Conservation (phyloP, 305 asterid genomes). For the Fraxinus ornus region DNA sequence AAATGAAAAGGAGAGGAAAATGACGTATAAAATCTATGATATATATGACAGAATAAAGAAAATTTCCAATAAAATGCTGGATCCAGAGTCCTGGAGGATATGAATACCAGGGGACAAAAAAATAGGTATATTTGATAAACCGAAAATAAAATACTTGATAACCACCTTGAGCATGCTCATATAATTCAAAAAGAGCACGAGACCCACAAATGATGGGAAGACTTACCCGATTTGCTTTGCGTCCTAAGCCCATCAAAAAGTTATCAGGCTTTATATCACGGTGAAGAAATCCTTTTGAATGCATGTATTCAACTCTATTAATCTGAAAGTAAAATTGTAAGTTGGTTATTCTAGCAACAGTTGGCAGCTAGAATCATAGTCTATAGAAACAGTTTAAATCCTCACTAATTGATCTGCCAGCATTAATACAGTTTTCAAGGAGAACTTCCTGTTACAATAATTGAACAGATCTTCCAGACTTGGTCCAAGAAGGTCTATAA, state of each 20-base stretch:
- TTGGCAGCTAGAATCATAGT: background rate
- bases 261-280: constrained; percentile 65
- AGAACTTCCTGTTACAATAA: constrained; percentile 52
- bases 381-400: background rate
- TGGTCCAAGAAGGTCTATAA: constrained; percentile 62
- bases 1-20: background rate
- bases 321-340: constrained; percentile 31
- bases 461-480: constrained; percentile 64
- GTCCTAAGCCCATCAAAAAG: constrained; percentile 58
- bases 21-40: background rate
- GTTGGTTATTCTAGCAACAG: background rate
- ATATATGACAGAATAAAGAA: background rate
- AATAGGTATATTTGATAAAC: background rate
- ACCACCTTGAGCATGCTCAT: background rate
- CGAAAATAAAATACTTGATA: background rate
- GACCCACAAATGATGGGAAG: background rate
- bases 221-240: constrained; percentile 58
- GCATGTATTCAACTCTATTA: constrained; percentile 65
- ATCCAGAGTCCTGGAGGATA: background rate
- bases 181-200: background rate
- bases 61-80: background rate
- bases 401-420: constrained; percentile 60
- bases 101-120: background rate
- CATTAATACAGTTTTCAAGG: constrained; percentile 56
- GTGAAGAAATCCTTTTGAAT: constrained; percentile 60